These are phyloP conservation scores for Rhynchosporium secalis DNA, from an alignment of 2,329 filamentous ascomycete species.

Conservation along the genomic window DNA sequence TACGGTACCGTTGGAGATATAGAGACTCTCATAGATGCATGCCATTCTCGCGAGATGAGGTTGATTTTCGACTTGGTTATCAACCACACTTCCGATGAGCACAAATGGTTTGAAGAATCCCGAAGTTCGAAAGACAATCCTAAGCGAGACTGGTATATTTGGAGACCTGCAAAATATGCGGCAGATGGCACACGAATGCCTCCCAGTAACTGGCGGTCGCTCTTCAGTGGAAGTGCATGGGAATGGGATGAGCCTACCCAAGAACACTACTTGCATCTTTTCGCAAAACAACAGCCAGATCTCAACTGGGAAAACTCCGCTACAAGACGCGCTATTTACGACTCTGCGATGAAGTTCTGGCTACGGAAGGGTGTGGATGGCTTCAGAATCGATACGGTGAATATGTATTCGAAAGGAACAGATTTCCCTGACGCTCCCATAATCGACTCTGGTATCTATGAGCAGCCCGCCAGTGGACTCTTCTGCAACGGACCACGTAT, in stretches of 20 bases:
- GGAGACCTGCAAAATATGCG: conserved; percentile 57
- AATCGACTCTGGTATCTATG: conserved; percentile 45
- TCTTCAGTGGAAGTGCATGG: conserved; percentile 64
- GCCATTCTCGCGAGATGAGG: conserved; percentile 64
- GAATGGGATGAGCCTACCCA: conserved; percentile 69
- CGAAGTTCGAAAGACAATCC: conserved; percentile 49
- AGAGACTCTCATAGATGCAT: conserved; percentile 59
- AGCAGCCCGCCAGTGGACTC: conserved; percentile 55
- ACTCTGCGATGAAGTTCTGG: conserved; percentile 76
- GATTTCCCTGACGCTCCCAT: conserved; percentile 59
- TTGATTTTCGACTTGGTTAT: conserved; percentile 75
- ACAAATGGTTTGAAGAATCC: conserved; percentile 63
- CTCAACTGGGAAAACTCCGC: conserved; percentile 80
- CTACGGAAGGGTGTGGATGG: conserved; percentile 70
- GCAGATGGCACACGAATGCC: conserved; percentile 61
- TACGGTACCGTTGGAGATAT: conserved; percentile 69
- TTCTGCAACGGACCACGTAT: conserved; percentile 69
- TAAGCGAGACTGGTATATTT: conserved; percentile 66
- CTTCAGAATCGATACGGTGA: conserved; percentile 75
- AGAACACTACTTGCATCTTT: conserved; percentile 78
- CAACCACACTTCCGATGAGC: conserved; percentile 74
- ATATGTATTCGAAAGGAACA: conserved; percentile 67
- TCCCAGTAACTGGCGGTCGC: conserved; percentile 72
- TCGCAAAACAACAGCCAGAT: conserved; percentile 74
- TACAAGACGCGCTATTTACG: conserved; percentile 68